These are phyloP conservation scores for Macrolepiota fuliginosa DNA, from an alignment of 768 basidiomycete genomes.

Conservation along the genomic window DNA sequence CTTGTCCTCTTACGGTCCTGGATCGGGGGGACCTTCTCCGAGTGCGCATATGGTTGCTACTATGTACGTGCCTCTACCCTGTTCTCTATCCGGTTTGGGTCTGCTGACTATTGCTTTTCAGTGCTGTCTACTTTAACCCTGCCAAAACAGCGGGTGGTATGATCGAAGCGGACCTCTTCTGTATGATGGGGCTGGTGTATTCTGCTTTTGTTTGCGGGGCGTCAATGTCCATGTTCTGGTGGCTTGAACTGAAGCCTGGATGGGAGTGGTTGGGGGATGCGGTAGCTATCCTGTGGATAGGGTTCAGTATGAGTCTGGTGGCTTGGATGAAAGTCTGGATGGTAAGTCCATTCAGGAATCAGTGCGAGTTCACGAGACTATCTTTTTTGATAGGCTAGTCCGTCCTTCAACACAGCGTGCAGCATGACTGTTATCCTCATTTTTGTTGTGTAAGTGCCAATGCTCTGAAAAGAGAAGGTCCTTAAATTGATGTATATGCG, in stretches of 20 bases:
- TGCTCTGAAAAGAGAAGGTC: background rate
- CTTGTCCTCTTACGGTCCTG: conserved; percentile 49
- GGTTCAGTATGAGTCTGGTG: conserved; percentile 72
- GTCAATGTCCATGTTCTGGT: conserved; percentile 79
- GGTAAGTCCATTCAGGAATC: conserved; percentile 27
- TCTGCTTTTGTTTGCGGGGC: conserved; percentile 70
- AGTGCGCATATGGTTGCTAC: conserved; percentile 93
- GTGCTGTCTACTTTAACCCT: conserved; percentile 88
- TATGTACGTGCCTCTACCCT: conserved; percentile 51
- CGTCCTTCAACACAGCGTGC: conserved; percentile 88
- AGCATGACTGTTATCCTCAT: conserved; percentile 84
- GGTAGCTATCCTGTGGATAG: conserved; percentile 80
- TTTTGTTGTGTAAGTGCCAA: conserved; percentile 66
- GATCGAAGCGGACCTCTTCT: conserved; percentile 87
- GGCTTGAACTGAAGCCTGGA: conserved; percentile 67
- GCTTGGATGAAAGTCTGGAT: conserved; percentile 96
- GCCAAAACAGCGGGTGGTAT: conserved; percentile 92
- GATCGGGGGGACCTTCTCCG: conserved; percentile 57
- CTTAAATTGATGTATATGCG: background rate
- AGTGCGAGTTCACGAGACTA: background rate
- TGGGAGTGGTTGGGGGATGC: conserved; percentile 75
- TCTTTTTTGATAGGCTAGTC: conserved; percentile 48
- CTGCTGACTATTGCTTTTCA: conserved; percentile 20
- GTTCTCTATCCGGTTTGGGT: background rate
- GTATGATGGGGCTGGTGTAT: conserved; percentile 65